Evolutionary conservation across 805 yeast species (phyloP).

Genomic region (Yamadazyma akitaensis): DNA sequence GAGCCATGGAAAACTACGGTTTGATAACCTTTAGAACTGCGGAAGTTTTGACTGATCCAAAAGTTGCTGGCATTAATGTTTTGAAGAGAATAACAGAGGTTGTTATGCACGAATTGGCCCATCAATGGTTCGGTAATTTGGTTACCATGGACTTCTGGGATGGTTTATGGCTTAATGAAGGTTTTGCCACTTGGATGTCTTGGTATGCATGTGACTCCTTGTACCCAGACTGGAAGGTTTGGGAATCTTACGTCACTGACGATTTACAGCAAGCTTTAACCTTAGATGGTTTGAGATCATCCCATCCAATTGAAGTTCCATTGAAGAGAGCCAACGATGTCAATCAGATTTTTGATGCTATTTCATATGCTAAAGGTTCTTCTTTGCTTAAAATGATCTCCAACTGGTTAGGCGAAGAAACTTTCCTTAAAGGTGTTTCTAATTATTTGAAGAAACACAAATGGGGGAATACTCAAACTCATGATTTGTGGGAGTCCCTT

Average conservation of each 20-base stretch:
- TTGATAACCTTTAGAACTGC: slow-evolving; percentile 76
- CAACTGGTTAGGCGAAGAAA: slow-evolving; percentile 74
- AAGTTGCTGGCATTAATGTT: slow-evolving; percentile 59
- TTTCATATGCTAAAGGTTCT: slow-evolving; percentile 80
- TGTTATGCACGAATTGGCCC: slow-evolving; percentile 85
- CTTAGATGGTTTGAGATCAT: slow-evolving; percentile 75
- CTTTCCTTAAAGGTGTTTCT: slow-evolving; percentile 75
- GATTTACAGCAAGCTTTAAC: slow-evolving; percentile 71
- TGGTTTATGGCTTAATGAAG: slow-evolving; percentile 85
- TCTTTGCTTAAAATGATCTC: slow-evolving; percentile 77
- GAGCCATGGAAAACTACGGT: slow-evolving; percentile 90
- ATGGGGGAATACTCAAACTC: slow-evolving; percentile 74
- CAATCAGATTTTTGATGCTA: slow-evolving; percentile 81
- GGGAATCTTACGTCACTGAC: slow-evolving; percentile 79
- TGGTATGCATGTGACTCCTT: slow-evolving; percentile 77
- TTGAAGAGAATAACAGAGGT: slow-evolving; percentile 80
- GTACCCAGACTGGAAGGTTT: slow-evolving; percentile 83
- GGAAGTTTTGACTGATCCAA: slow-evolving; percentile 69
- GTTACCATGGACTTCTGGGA: slow-evolving; percentile 95
- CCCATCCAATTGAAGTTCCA: slow-evolving; percentile 85
- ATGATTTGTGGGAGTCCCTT: slow-evolving; percentile 74
- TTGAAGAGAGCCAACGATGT: slow-evolving; percentile 75
- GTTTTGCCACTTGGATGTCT: slow-evolving; percentile 89
- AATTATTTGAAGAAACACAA: slow-evolving; percentile 70
- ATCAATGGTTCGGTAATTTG: slow-evolving; percentile 88